Evolutionary conservation across 1,284 basidiomycete species (phyloP), one percentile per base, ranked within the genome.

Genomic region (Pulchroboletus neoregius): DNA sequence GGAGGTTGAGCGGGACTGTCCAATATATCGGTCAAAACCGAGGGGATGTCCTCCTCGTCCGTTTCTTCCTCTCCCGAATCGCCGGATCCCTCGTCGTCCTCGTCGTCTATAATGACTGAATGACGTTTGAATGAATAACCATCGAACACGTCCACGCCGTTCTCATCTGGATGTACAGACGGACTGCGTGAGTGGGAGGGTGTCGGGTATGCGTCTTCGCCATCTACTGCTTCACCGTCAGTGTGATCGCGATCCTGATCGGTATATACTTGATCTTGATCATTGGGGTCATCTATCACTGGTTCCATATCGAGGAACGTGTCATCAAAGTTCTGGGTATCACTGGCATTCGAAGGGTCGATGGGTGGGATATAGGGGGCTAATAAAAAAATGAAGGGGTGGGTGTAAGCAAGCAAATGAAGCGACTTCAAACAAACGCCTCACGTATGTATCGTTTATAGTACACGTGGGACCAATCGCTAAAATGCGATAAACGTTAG

Each of bases 261-360:
- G 32, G 79, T 81, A 61, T 87, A 84, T n/a, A 73, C 78, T 54
- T 72, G 69, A 39, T 71, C 72, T 43, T 72, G 66, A 32, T 79
- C 79, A 55, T 80, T 75, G 50, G 76, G 81, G 57, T 86, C 88
- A 53, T 90, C 85, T 53, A 91, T 79, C 47, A 88, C 83, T 31
- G 91, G 91, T 55, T 89, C 86, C 87, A 96, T 94, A 62, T 92
- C 91, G 46, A 98, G 77, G 80, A 96, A 98, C 27, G 91, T 87
- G 57, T 95, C 91, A 66, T 98, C 95, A 66, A 98, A 99, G 70
- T 98, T 97, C 67, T 93, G 91, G 53, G 91, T 95, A 78, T 99
- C 95, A 61, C 85, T 87, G 56, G 94, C 93, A 67, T 96, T 91
- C 38, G 82, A 80, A 6, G 92, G 91, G 65, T 98, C 91, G 60